Evolutionary conservation across 2,329 filamentous ascomycete species (phyloP).

Genomic region (Paecilomyces dactylethromorphus): DNA sequence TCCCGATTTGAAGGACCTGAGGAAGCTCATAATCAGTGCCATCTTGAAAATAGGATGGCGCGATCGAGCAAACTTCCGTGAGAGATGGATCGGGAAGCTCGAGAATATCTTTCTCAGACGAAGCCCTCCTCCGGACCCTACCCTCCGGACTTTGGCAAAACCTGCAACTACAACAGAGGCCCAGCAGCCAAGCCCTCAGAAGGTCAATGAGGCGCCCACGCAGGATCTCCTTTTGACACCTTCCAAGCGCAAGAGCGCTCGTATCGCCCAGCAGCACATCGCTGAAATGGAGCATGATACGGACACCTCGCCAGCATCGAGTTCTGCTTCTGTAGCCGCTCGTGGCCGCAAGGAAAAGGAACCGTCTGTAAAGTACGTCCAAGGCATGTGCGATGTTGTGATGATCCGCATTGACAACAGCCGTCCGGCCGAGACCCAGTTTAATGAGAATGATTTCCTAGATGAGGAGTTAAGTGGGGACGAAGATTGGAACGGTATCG

Average conservation of each 20-base stretch:
- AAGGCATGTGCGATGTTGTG: constrained; percentile 54
- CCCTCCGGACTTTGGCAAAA: constrained; percentile 9
- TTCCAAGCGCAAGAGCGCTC: constrained; percentile 34
- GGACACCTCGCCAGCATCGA: constrained; percentile 9
- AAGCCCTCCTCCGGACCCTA: constrained; percentile 23
- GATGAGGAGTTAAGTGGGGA: constrained; percentile 55
- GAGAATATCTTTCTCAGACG: constrained; percentile 42
- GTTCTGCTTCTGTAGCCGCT: not conserved
- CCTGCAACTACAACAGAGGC: not conserved
- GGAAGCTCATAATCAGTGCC: constrained; percentile 64
- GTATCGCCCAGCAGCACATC: constrained; percentile 24
- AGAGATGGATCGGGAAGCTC: constrained; percentile 68
- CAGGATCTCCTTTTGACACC: constrained; percentile 10
- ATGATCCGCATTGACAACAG: constrained; percentile 57
- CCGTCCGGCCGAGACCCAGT: constrained; percentile 53
- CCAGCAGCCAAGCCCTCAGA: constrained; percentile 3
- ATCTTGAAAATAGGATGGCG: constrained; percentile 77
- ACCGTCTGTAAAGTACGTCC: constrained; percentile 26
- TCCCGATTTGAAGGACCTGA: constrained; percentile 57
- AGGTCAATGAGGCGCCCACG: not conserved
- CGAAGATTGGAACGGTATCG: constrained; percentile 55
- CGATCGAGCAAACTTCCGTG: constrained; percentile 70
- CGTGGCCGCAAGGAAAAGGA: not conserved
- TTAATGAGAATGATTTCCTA: constrained; percentile 54
- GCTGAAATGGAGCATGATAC: constrained; percentile 19